Evolutionary conservation across 1,139 yeast genomes (phyloP), one percentile per base, ranked within the genome.

Genomic region (Magnusiomyces sp.): DNA sequence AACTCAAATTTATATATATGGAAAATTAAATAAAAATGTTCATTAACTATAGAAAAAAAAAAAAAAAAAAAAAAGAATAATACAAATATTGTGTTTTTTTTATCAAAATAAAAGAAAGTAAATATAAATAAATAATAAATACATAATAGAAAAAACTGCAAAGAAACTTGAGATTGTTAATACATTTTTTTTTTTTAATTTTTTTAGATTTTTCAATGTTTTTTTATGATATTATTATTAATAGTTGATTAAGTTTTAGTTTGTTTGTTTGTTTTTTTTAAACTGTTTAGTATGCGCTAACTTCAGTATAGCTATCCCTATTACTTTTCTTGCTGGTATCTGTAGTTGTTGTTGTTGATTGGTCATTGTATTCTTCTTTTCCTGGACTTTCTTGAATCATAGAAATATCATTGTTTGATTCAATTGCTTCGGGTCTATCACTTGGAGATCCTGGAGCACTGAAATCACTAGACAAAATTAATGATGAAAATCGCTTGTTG

Each of bases 231-330:
- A 32, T 32, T 13, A 9, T 32, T 13, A 32, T 32, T 4, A 9
- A 31, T 13, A 31, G 34, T 31, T 31, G 34, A 31, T 9, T 31
- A 13, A 31, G 34, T 9, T 9, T 31, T 9, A 9, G 34, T 9
- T 13, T 9, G 13, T 9, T 31, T 9, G 34, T 31, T 31, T 31
- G 9, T 31, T 31, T 31, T 31, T 31, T 31, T 31, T 31, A 9
- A 9, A 31, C 34, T 31, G 34, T 45, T 55, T 54, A 61, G 45
- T 61, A 61, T 23, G 64, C 64, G 47, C 64, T 61, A 40, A 61
- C 64, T 46, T 61, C 64, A 5, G 64, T 55, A 42, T 57, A 58
- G 48, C 62, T 59, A 49, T 61, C 63, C 14, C 63, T 55, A 43
- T 58, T 59, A 42, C 57, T 48, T 14, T 50, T 53, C 41, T 44